Evolutionary conservation across 108 stramenopile species (phyloP), one percentile per base, ranked within the genome.

Genomic region (Stephanodiscus minutulus): DNA sequence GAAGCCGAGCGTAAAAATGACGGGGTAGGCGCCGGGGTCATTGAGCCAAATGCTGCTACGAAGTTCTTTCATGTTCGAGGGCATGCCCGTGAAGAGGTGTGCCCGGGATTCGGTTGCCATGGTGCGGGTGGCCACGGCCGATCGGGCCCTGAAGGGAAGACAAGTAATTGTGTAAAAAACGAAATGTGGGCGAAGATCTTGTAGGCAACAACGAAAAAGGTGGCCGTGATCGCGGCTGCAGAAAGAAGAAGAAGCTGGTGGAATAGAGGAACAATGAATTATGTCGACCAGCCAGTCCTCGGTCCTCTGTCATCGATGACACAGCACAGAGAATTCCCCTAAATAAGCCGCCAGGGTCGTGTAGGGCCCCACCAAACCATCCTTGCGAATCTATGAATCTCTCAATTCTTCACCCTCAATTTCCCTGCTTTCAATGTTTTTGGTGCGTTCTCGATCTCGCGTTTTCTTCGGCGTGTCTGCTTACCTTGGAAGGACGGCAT

Each of bases 1-100:
- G 41, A 79, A 64, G 37, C 60, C 57, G 48, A 86, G 79, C 36
- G 81, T 76, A 37, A 62, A 61, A 49, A 92, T 80, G 64, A 90
- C 86, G 61, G 91, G 91, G 83, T 90, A 90, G 10, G 91, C 86
- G 25, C 87, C 84, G 11, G 76, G 52, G 54, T 89, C 88, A 27
- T 68, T 71, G 20, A 89, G 76, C 88, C 88, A 89, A 41, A 75
- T 81, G 70, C 39, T 81, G 70, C 76, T 81, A 28, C 52, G 56
- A 41, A 81, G 69, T 53, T 81, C 27, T 33, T 35, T 39, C 39
- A 63, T 61, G 69, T 81, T 81, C 9, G 31, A 65, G 67, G 79
- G 79, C 15, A 76, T 72, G 46, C 46, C 79, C 41, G 50, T 72
- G 65, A 62, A 35, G 17, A 79, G 71, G 66, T 79, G 79, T 17